phyloP scores from a whole-genome alignment of 73 alveolate species.

The Paramecium octaurelia region DNA sequence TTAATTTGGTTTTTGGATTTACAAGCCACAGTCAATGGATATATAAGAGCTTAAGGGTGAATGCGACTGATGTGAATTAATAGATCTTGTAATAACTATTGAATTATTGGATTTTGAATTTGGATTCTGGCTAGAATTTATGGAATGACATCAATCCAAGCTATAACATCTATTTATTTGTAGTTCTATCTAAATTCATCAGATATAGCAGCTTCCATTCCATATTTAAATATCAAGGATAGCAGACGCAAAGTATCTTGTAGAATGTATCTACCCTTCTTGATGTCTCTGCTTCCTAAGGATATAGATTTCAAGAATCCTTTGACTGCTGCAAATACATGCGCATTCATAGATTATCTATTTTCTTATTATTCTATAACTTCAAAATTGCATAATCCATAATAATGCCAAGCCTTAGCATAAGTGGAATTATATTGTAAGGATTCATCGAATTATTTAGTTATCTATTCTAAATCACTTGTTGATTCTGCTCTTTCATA shows the following conservation, averaged over 20 bases:
- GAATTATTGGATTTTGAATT: constrained; percentile 76
- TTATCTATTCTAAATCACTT: constrained; percentile 5
- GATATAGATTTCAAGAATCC: constrained; percentile 87
- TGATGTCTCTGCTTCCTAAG: constrained; percentile 78
- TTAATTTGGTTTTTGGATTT: constrained; percentile 86
- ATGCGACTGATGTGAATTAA: constrained; percentile 81
- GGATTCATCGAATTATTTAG: constrained; percentile 63
- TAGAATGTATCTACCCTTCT: constrained; percentile 66
- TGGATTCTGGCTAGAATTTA: constrained; percentile 95
- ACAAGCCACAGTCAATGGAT: constrained; percentile 91
- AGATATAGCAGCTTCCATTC: constrained; percentile 79
- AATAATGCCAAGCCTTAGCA: constrained; percentile 64
- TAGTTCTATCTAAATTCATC: constrained; percentile 79
- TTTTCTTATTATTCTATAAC: constrained; percentile 58
- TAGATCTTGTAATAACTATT: constrained; percentile 79
- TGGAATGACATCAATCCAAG: constrained; percentile 98
- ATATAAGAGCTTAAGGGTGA: constrained; percentile 92
- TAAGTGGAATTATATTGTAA: constrained; percentile 37
- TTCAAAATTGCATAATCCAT: constrained; percentile 52
- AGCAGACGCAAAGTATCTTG: constrained; percentile 90
- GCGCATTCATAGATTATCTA: constrained; percentile 54
- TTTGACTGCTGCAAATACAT: constrained; percentile 87
- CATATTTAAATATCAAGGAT: constrained; percentile 92
- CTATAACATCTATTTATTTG: constrained; percentile 80
- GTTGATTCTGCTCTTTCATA: constrained; percentile 59